Base-by-base conservation (phyloP, 148 eudicot species). In the Salicornia ramosissima region DNA sequence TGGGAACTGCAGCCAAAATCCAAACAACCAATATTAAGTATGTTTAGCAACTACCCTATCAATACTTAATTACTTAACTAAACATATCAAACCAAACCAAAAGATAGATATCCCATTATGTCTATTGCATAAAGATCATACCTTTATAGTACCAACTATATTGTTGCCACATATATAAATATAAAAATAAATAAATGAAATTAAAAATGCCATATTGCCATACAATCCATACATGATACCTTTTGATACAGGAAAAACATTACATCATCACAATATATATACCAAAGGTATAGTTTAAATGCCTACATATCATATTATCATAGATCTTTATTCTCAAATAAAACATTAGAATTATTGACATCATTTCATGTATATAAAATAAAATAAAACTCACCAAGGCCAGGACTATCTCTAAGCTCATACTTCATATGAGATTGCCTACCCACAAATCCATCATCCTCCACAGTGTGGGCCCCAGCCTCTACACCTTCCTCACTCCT, bases 381-480 rank as follows among this genome's bases (percentile, higher is more conserved):
- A 58, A 31, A 31, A 13, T 36, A 70, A n/a, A 59, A 54, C 85
- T 85, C 80, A 94, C 98, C 92, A 67, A 90, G 80, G 28, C 97
- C 97, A 68, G 98, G 98, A 33, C 84, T 70, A 75, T 94, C 98
- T 83, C 98, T 83, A 64, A 94, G 92, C 84, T 94, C 98, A 56
- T 94, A 90, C 80, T 86, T 94, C 87, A 94, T 85, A 81, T 87
- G 89, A 24, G 86, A 79, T n/a, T 88, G 92, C 59, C 92, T 82
- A 1, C 84, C 80, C 36, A 81, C 80, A 79, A 85, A 77, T 47
- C 80, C 96, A 73, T 85, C 96, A 45, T 92, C 81, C n/a, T 80
- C 92, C 34, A 80, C 85, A 56, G 67, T 72, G 46, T 78, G 89
- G 15, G 84, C 82, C 80, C 82, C 67, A 29, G 74, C 84, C 65